Evolutionary conservation across 1,139 yeast genomes (phyloP), one percentile per base, ranked within the genome.

Genomic region (Suhomyces taliae): DNA sequence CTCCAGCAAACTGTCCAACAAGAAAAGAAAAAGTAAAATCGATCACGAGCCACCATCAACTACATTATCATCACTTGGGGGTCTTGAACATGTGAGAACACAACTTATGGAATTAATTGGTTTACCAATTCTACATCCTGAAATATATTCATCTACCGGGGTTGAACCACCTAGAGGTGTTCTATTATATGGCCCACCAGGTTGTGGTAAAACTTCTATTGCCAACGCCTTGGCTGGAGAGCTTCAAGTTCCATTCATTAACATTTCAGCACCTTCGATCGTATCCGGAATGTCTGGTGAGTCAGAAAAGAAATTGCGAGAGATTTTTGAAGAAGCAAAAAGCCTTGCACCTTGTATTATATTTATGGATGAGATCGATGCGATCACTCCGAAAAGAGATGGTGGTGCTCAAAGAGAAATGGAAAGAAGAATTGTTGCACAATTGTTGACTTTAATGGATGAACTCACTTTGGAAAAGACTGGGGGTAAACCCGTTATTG

Each of bases 241-340:
- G 61, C 74, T 93, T 38, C 89, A 90, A 53, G 96, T 93, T 0
- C 97, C 99, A 0, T 93, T 95, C 60, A 82, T 93, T 29, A 86
- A 87, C 42, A 79, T 93, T 1, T 87, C 96, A 19, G 99, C 99
- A 0, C 99, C 99, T 1, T 87, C 97, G 1, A 90, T 95, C 7
- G 98, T 93, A 0, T 88, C 97, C 49, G 99, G 99, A n/a, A 93
- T 93, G 99, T 89, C 97, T n/a, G 99, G 99, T 39, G 99, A 93
- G 66, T 85, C 95, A 49, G 99, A 95, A 64, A 93, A 93, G 72
- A 91, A 91, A 62, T 76, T 93, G 14, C 76, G 99, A 53, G 99
- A 93, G 53, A 75, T 93, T 36, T 93, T 93, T 60, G 97, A 90
- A 39, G 99, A 95, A 62, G 99, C 99, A 2, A 87, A 86, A 59